These are phyloP conservation scores for Rhizophora apiculata DNA, from an alignment of 345 rosid species.

Conservation along the genomic window DNA sequence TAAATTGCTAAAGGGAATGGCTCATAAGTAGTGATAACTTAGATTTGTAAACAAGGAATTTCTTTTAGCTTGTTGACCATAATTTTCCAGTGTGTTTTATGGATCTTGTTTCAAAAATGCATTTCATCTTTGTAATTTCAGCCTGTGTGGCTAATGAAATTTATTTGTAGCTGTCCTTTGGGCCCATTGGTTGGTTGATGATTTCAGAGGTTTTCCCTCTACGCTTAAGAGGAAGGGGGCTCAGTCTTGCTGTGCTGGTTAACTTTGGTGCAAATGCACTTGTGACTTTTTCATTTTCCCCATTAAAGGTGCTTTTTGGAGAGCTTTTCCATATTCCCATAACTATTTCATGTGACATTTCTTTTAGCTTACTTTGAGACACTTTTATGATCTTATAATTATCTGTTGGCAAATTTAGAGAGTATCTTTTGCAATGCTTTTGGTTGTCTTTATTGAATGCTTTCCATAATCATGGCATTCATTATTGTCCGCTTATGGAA, in stretches of 20 bases:
- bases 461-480: neutral
- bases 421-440: too few relatives aligned
- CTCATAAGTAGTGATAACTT: too few relatives aligned
- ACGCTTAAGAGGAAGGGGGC: slow-evolving; percentile 82
- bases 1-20: too few relatives aligned
- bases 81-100: neutral
- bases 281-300: slow-evolving; percentile 89
- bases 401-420: too few relatives aligned
- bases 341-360: neutral
- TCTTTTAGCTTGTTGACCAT: neutral
- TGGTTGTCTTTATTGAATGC: too few relatives aligned
- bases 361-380: too few relatives aligned
- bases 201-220: slow-evolving; percentile 89
- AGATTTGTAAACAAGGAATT: neutral
- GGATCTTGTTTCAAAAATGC: slow-evolving; percentile 5
- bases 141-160: slow-evolving; percentile 11
- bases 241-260: slow-evolving; percentile 81
- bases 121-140: neutral
- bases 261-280: slow-evolving; percentile 94
- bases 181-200: slow-evolving; percentile 98
- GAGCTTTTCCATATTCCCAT: neutral
- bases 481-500: neutral
- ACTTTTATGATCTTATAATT: too few relatives aligned
- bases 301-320: slow-evolving; percentile 55
- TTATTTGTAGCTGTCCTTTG: slow-evolving; percentile 79